phyloP scores from a whole-genome alignment of 352 stramenopile genomes.

The Pythium sp. region DNA sequence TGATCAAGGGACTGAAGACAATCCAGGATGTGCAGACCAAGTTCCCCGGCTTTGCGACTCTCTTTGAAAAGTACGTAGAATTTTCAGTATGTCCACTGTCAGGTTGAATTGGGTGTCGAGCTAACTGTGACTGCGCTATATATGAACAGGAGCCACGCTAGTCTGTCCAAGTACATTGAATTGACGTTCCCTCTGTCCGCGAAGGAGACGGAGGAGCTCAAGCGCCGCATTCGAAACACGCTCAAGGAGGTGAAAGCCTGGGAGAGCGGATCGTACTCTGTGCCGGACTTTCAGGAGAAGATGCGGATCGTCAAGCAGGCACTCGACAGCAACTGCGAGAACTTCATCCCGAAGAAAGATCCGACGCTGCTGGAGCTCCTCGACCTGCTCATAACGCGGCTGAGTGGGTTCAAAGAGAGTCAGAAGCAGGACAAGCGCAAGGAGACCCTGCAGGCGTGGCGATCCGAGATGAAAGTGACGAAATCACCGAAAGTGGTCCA shows the following conservation, averaged over 20 bases:
- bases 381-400: slow-evolving; percentile 7
- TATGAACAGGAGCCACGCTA: slow-evolving; percentile 14
- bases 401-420: slow-evolving; percentile 18
- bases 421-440: slow-evolving; percentile 17
- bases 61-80: slow-evolving; percentile 16
- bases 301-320: slow-evolving; percentile 13
- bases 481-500: not conserved
- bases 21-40: slow-evolving; percentile 19
- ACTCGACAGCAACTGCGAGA: slow-evolving; percentile 18
- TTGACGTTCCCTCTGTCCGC: slow-evolving; percentile 13
- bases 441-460: slow-evolving; percentile 16
- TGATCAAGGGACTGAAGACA: slow-evolving; percentile 12
- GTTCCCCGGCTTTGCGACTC: slow-evolving; percentile 5
- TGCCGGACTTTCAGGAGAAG: slow-evolving; percentile 20
- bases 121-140: not conserved
- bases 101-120: not conserved
- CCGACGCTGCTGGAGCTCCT: slow-evolving; percentile 14
- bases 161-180: slow-evolving; percentile 20
- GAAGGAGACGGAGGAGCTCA: slow-evolving; percentile 19
- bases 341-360: slow-evolving; percentile 13
- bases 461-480: slow-evolving; percentile 11
- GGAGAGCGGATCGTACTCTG: slow-evolving; percentile 9
- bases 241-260: slow-evolving; percentile 18
- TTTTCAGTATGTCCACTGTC: not conserved
- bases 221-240: slow-evolving; percentile 9